Conservation (phyloP, 1,139 yeast genomes). For the Hanseniaspora gamundiae region DNA sequence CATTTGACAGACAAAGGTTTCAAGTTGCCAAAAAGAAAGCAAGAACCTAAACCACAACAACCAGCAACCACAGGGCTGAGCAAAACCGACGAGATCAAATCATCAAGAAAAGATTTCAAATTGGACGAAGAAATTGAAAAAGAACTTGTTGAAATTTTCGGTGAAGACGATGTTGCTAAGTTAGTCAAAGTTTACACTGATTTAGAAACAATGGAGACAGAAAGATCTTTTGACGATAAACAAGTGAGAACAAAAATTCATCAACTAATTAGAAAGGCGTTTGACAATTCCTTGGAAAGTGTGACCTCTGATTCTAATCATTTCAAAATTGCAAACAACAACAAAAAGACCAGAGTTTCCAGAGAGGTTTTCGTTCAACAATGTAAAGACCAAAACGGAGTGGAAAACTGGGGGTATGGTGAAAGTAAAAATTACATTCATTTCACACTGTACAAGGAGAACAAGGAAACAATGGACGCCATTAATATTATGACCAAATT, state of each 20-base stretch:
- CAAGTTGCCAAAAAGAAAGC: slow-evolving; percentile 34
- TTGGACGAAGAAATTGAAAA: slow-evolving; percentile 35
- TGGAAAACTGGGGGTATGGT: slow-evolving; percentile 46
- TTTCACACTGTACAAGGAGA: slow-evolving; percentile 80
- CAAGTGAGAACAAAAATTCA: slow-evolving; percentile 65
- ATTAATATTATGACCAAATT: slow-evolving; percentile 63
- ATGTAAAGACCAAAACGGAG: slow-evolving; percentile 36
- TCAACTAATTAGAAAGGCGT: slow-evolving; percentile 60
- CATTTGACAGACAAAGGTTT: slow-evolving; percentile 69
- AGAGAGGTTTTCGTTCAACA: slow-evolving; percentile 31
- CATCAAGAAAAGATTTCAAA: slow-evolving; percentile 31
- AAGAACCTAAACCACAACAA: slow-evolving; percentile 29
- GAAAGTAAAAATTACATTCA: slow-evolving; percentile 57
- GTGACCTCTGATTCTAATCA: slow-evolving; percentile 60
- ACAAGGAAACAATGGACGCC: slow-evolving; percentile 95
- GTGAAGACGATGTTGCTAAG: slow-evolving; percentile 44
- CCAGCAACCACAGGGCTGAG: slow-evolving; percentile 21
- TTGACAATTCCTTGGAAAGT: slow-evolving; percentile 65
- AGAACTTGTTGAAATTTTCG: slow-evolving; percentile 41
- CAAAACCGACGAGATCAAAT: slow-evolving; percentile 26
- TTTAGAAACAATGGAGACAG: slow-evolving; percentile 51
- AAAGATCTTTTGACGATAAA: slow-evolving; percentile 51
- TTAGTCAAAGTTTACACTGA: slow-evolving; percentile 42
- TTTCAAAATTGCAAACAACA: slow-evolving; percentile 44
- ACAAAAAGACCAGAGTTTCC: slow-evolving; percentile 28